These are phyloP conservation scores for Coemansia sp. DNA, from an alignment of 192 early-diverging fungal species.

Conservation along the genomic window DNA sequence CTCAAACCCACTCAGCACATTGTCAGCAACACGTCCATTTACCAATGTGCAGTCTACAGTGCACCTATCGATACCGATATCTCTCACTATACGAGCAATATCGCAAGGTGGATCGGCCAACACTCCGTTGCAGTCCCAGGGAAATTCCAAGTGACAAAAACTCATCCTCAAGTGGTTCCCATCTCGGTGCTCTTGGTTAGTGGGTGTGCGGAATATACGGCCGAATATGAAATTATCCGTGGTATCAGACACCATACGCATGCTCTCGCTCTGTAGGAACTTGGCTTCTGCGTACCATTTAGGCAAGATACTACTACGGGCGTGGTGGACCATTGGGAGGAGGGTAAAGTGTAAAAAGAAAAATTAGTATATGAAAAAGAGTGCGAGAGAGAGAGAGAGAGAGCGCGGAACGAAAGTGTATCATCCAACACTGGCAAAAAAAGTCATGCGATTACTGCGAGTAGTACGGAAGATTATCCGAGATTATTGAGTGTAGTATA, in stretches of 20 bases:
- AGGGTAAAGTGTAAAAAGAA: too few species aligned
- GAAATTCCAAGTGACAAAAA: slow-evolving; percentile 47
- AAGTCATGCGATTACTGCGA: too few species aligned
- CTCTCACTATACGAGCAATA: slow-evolving; percentile 17
- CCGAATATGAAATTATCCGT: slow-evolving; percentile 37
- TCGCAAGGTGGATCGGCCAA: slow-evolving; percentile 33
- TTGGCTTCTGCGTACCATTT: slow-evolving; percentile 38
- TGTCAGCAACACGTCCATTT: not conserved
- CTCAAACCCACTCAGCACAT: slow-evolving; percentile 18
- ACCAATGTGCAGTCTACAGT: slow-evolving; percentile 31
- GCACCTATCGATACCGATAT: slow-evolving; percentile 19
- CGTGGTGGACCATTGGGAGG: slow-evolving; percentile 20
- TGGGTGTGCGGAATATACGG: slow-evolving; percentile 30
- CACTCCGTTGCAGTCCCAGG: slow-evolving; percentile 28
- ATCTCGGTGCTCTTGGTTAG: slow-evolving; percentile 23
- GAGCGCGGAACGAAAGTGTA: too few species aligned
- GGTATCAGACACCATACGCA: slow-evolving; percentile 12
- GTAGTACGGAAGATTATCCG: too few species aligned
- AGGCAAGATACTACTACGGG: slow-evolving; percentile 21
- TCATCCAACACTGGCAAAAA: too few species aligned
- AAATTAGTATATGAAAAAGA: not conserved
- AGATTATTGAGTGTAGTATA: too few species aligned
- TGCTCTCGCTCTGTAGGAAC: slow-evolving; percentile 27
- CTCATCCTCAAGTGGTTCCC: slow-evolving; percentile 33
- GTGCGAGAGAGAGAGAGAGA: not conserved